Base-by-base conservation (phyloP, 2,329 filamentous ascomycete species). In the Aspergillus intermedius region DNA sequence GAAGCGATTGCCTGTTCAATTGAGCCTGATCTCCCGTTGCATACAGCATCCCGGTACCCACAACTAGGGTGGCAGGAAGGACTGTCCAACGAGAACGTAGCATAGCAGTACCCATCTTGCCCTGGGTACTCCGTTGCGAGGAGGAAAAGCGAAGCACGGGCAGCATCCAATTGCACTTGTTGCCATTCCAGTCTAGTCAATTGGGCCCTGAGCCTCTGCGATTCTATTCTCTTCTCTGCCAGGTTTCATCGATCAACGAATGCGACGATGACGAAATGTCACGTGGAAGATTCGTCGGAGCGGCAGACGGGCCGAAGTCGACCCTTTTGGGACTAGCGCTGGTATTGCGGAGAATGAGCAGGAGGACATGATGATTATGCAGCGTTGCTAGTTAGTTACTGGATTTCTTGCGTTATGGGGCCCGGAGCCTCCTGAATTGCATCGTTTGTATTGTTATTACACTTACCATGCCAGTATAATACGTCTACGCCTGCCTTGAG, bases 31-130 rank as follows among this genome's bases (percentile, higher is more conserved):
- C 54, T 25, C 59, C 59, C 46, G 52, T 58, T 45, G 54, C 53
- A 49, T 58, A 50, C 8, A 60, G 51, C 40, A 53, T 57, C 49
- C 62, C 60, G 15, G 54, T 53, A 32, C 63, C 48, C 44, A 64
- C 58, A 25, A 62, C 55, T 28, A 68, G 53, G 34, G 61, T 60
- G 42, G 61, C 64, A 21, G 68, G 63, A 44, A 66, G 62, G 42
- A 66, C 59, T 39, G 65, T 62, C 67, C 68, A 70, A 46, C 60
- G 61, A 45, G 69, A 49, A 45, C 61, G 59, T 45, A 62, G 55
- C 46, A 59, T 52, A 45, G 63, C 57, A 56, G 60, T 61, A 52
- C 62, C 63, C 68, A 71, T 71, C 53, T 54, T 62, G 41, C 50
- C 42, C 42, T 50, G 57, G 54, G 54, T 45, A 56, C 53, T 44